Conservation (phyloP, 73 alveolate species). For the Paramecium tetraurelia region DNA sequence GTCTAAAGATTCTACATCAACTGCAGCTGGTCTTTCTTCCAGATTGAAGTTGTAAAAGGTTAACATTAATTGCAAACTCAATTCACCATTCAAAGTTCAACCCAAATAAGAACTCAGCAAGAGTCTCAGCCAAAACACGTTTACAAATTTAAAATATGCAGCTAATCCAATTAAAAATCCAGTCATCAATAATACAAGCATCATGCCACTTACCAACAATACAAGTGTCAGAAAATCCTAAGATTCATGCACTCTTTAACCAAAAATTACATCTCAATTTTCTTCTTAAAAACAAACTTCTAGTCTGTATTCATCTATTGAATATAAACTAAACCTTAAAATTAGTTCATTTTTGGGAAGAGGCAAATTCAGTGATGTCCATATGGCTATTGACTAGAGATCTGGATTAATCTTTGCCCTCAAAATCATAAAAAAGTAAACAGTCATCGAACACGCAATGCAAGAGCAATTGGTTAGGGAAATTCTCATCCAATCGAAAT, state of each 20-base stretch:
- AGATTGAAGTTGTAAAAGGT: background rate
- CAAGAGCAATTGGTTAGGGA: slow-evolving; percentile 19
- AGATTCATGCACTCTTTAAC: background rate
- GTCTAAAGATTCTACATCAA: slow-evolving; percentile 42
- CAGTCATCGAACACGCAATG: slow-evolving; percentile 15
- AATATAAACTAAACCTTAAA: background rate
- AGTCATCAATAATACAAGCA: background rate
- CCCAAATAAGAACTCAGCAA: background rate
- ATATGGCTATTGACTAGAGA: slow-evolving; percentile 30
- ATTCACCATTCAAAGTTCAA: background rate
- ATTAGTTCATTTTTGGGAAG: slow-evolving; percentile 22
- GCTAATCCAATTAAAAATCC: background rate
- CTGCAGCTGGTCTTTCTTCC: background rate
- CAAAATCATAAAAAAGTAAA: background rate
- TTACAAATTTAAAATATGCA: background rate
- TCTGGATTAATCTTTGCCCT: slow-evolving; percentile 32
- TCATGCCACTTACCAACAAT: background rate
- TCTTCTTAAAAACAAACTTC: background rate
- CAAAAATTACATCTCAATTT: background rate
- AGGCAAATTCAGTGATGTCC: slow-evolving; percentile 49
- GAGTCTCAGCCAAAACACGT: background rate
- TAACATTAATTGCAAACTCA: background rate
- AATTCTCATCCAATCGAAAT: background rate
- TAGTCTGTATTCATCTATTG: background rate
- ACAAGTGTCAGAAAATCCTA: background rate